phyloP scores from a whole-genome alignment of 345 rosid genomes.

The Corchorus olitorius region DNA sequence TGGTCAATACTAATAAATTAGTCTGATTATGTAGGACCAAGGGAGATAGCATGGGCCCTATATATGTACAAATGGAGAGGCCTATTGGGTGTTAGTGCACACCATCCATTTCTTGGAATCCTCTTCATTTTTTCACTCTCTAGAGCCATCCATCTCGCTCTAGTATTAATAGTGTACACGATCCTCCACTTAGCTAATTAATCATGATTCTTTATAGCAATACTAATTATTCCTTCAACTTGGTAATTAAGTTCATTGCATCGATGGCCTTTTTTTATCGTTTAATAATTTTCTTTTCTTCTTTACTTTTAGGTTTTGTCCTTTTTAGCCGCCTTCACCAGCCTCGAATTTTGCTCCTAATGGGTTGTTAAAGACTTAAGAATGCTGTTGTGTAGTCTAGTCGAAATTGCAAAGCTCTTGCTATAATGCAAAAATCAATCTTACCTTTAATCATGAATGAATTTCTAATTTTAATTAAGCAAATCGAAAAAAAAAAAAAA shows the following conservation, averaged over 20 bases:
- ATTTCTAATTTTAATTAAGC: background rate
- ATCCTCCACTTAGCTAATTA: background rate
- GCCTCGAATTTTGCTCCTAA: background rate
- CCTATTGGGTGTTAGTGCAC: too few relatives aligned
- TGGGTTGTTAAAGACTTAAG: background rate
- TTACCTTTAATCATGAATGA: background rate
- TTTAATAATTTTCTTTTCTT: background rate
- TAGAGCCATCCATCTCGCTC: background rate
- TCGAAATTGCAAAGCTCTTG: background rate
- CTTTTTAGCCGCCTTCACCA: constrained; percentile 5
- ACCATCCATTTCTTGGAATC: too few relatives aligned
- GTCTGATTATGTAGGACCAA: too few relatives aligned
- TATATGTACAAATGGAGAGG: too few relatives aligned
- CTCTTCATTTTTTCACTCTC: too few relatives aligned
- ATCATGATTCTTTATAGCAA: background rate
- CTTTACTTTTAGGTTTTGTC: background rate
- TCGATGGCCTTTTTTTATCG: background rate
- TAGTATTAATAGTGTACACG: too few relatives aligned
- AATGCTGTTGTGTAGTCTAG: background rate
- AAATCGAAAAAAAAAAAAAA: background rate
- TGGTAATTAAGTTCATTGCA: background rate
- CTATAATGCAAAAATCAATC: background rate
- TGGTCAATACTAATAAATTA: too few relatives aligned
- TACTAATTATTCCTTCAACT: background rate
- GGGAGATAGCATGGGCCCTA: too few relatives aligned